Evolutionary conservation across 2,329 filamentous ascomycete species (phyloP).

Genomic region (Arthrobotrys musiformis): DNA sequence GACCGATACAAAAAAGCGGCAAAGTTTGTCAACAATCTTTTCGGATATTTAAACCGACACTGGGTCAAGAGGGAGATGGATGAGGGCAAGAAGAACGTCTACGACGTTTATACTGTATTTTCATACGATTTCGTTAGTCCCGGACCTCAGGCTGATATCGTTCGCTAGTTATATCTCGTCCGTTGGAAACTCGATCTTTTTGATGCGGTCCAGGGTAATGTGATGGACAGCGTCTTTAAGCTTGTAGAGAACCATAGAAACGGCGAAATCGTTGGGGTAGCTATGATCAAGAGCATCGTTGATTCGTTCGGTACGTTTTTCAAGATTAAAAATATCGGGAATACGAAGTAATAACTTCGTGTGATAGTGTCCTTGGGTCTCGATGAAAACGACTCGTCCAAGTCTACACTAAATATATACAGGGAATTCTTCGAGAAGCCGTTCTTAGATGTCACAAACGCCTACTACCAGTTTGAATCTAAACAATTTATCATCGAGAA

Average conservation of each 20-base stretch:
- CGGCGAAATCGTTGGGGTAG: slow-evolving; percentile 96
- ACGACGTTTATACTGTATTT: slow-evolving; percentile 92
- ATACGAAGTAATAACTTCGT: background rate
- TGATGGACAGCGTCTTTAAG: slow-evolving; percentile 94
- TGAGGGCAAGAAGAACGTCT: slow-evolving; percentile 97
- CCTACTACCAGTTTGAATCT: slow-evolving; percentile 91
- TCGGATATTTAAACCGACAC: slow-evolving; percentile 94
- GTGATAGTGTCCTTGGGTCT: slow-evolving; percentile 81
- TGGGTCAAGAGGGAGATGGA: slow-evolving; percentile 99
- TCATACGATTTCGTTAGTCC: too few species aligned
- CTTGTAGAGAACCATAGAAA: slow-evolving; percentile 97
- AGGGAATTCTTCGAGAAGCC: slow-evolving; percentile 90
- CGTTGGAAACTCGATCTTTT: slow-evolving; percentile 96
- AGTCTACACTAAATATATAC: slow-evolving; percentile 95
- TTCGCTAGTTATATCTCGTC: slow-evolving; percentile 77
- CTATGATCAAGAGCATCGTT: slow-evolving; percentile 95
- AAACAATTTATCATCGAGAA: slow-evolving; percentile 95
- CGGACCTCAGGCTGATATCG: background rate
- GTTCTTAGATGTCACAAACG: slow-evolving; percentile 83
- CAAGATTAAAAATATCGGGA: too few species aligned
- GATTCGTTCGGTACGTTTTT: slow-evolving; percentile 75
- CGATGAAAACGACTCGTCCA: slow-evolving; percentile 90
- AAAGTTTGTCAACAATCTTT: slow-evolving; percentile 97
- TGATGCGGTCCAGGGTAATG: slow-evolving; percentile 80
- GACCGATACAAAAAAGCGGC: slow-evolving; percentile 92